A percentile compares a stretch with the other conserved stretches of the same genome.
Evolutionary conservation across 768 basidiomycete genomes (phyloP).

Genomic region (Kwoniella heveanensis): DNA sequence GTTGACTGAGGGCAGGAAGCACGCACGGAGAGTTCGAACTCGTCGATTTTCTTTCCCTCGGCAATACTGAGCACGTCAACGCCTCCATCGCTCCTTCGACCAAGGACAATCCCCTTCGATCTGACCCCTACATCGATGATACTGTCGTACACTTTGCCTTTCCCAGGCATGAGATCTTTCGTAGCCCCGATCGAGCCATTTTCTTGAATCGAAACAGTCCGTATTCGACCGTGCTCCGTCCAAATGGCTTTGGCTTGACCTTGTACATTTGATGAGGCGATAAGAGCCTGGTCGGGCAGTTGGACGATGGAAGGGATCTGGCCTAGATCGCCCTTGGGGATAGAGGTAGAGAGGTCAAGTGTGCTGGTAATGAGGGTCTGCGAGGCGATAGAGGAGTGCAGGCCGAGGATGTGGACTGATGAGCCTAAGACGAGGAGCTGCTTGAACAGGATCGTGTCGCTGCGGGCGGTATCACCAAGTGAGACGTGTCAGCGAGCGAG

Average conservation of each 20-base stretch:
- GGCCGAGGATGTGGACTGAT: constrained; percentile 65
- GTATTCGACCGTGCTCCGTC: constrained; percentile 61
- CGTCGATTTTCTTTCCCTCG: constrained; percentile 58
- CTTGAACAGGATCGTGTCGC: constrained; percentile 68
- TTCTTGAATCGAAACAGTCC: constrained; percentile 56
- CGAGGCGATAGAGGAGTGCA: constrained; percentile 61
- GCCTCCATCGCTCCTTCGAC: constrained; percentile 63
- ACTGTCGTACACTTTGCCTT: constrained; percentile 58
- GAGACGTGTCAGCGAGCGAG: background rate
- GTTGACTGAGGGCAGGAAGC: constrained; percentile 1
- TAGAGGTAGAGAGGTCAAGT: constrained; percentile 64
- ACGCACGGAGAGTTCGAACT: constrained; percentile 65
- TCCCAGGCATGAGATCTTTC: constrained; percentile 39
- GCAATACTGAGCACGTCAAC: constrained; percentile 64
- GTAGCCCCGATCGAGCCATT: constrained; percentile 30
- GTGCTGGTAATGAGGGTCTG: constrained; percentile 71
- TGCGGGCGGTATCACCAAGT: constrained; percentile 53
- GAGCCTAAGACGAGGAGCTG: constrained; percentile 63
- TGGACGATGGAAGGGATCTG: constrained; percentile 64
- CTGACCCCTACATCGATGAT: constrained; percentile 68
- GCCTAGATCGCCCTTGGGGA: constrained; percentile 56
- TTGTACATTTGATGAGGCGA: constrained; percentile 39
- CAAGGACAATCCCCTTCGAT: constrained; percentile 66
- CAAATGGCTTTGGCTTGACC: constrained; percentile 57
- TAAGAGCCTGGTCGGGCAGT: constrained; percentile 56